A percentile compares a stretch with the other conserved stretches of the same genome.
phyloP scores from a whole-genome alignment of 2,329 filamentous ascomycete genomes.

The Colletotrichum theobromicola region DNA sequence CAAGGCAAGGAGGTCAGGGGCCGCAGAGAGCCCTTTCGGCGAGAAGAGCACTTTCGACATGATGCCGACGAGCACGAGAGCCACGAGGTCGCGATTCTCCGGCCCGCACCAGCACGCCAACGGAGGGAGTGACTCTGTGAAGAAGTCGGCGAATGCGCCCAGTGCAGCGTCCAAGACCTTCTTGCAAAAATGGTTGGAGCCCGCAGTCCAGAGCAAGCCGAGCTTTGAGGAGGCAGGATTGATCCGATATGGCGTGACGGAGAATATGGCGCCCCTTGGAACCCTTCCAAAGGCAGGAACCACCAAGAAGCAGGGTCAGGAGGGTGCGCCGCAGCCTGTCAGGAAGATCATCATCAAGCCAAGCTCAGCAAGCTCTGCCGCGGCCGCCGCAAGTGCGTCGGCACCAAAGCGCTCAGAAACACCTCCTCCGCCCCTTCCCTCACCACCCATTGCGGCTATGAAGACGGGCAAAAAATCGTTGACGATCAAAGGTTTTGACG shows the following conservation, averaged over 20 bases:
- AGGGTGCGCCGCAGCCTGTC: slow-evolving; percentile 31
- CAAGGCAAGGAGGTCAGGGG: slow-evolving; percentile 23
- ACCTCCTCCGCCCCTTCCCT: slow-evolving; percentile 7
- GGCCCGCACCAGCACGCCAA: slow-evolving; percentile 51
- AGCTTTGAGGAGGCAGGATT: slow-evolving; percentile 83
- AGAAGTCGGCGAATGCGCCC: slow-evolving; percentile 29
- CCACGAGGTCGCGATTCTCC: slow-evolving; percentile 61
- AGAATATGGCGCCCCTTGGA: slow-evolving; percentile 84
- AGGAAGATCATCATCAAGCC: slow-evolving; percentile 53
- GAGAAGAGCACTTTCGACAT: slow-evolving; percentile 27
- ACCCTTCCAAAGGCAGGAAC: slow-evolving; percentile 67
- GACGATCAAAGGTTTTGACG: slow-evolving; percentile 1
- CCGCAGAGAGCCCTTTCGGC: slow-evolving; percentile 16
- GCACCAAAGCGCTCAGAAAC: slow-evolving; percentile 17
- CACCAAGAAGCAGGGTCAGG: slow-evolving; percentile 39
- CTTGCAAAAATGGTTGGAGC: slow-evolving; percentile 65
- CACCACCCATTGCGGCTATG: slow-evolving; percentile 6
- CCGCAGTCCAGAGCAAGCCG: slow-evolving; percentile 62
- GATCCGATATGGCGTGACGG: slow-evolving; percentile 75
- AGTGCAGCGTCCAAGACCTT: slow-evolving; percentile 48
- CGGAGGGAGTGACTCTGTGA: slow-evolving; percentile 18
- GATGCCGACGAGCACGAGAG: slow-evolving; percentile 51
- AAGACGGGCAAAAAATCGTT: slow-evolving; percentile 10
- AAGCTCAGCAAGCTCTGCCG: slow-evolving; percentile 26
- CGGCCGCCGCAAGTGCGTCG: slow-evolving; percentile 7